Conservation (phyloP, 441 rosid species). For the Euphorbia schlechtendalii region DNA sequence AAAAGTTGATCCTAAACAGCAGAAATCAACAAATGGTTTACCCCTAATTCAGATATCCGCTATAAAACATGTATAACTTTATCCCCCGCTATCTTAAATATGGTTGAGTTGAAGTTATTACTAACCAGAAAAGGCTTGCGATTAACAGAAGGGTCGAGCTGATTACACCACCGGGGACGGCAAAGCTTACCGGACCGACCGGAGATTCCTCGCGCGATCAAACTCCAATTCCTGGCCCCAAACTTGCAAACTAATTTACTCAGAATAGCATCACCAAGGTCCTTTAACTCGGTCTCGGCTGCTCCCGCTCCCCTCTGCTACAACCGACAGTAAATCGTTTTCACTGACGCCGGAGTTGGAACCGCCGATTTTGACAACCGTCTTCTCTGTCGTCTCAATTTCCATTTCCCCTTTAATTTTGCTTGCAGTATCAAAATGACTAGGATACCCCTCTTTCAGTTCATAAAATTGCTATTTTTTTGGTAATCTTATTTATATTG, state of each 20-base stretch:
- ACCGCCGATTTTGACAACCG: too few relatives aligned
- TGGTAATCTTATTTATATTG: too few relatives aligned
- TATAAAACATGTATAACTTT: neutral
- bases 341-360: conserved; percentile 12
- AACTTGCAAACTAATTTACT: conserved; percentile 52
- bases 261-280: too few relatives aligned
- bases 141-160: conserved; percentile 73
- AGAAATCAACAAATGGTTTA: neutral
- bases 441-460: too few relatives aligned
- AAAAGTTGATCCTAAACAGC: neutral
- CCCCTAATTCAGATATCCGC: neutral
- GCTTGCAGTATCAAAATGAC: neutral
- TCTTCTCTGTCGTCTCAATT: too few relatives aligned
- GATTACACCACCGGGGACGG: conserved; percentile 93
- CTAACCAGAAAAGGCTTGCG: conserved; percentile 55
- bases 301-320: conserved; percentile 6
- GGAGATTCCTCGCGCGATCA: conserved; percentile 62
- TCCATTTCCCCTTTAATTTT: too few relatives aligned
- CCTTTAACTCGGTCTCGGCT: conserved; percentile 36
- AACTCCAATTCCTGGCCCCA: conserved; percentile 81
- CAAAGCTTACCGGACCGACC: conserved; percentile 90
- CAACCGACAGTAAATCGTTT: conserved; percentile 4
- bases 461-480: too few relatives aligned
- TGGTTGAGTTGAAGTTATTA: neutral
- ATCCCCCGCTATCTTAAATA: neutral